These are phyloP conservation scores for Tylopilus rubrobrunneus DNA, from an alignment of 768 basidiomycete genomes.

Conservation along the genomic window DNA sequence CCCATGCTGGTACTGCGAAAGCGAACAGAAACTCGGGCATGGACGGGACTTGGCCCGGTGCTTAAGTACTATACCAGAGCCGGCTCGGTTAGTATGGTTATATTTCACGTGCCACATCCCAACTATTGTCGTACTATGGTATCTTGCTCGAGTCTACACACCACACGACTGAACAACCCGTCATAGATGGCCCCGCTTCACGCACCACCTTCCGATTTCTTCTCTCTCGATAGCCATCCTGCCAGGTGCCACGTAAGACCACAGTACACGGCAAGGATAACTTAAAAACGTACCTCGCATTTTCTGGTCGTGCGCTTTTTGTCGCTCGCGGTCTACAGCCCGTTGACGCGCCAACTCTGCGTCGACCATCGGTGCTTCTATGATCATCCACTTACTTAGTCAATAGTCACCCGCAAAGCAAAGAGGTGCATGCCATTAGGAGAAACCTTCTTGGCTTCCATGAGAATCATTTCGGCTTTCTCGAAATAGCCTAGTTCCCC, in stretches of 20 bases:
- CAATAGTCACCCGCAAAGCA: neutral
- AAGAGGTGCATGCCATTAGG: slow-evolving; percentile 44
- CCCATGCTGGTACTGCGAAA: slow-evolving; percentile 18
- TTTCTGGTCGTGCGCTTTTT: slow-evolving; percentile 62
- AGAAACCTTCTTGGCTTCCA: slow-evolving; percentile 62
- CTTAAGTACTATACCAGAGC: slow-evolving; percentile 2
- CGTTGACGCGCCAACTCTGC: slow-evolving; percentile 62
- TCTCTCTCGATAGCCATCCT: slow-evolving; percentile 35
- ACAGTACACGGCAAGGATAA: neutral
- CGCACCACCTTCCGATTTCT: slow-evolving; percentile 15
- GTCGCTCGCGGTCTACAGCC: slow-evolving; percentile 61
- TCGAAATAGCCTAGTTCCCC: slow-evolving; percentile 76
- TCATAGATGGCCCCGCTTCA: neutral
- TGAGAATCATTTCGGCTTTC: slow-evolving; percentile 61
- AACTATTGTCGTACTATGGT: slow-evolving; percentile 16
- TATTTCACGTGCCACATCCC: slow-evolving; percentile 7
- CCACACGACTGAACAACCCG: neutral
- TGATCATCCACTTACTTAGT: neutral
- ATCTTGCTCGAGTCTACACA: slow-evolving; percentile 2
- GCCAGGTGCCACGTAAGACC: slow-evolving; percentile 3
- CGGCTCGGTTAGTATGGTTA: neutral
- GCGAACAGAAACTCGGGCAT: neutral
- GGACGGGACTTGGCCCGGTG: neutral
- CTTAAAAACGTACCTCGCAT: slow-evolving; percentile 53
- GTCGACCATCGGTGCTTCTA: slow-evolving; percentile 58